phyloP scores from a whole-genome alignment of 768 basidiomycete species.

The Dacryopinax primogenitus region DNA sequence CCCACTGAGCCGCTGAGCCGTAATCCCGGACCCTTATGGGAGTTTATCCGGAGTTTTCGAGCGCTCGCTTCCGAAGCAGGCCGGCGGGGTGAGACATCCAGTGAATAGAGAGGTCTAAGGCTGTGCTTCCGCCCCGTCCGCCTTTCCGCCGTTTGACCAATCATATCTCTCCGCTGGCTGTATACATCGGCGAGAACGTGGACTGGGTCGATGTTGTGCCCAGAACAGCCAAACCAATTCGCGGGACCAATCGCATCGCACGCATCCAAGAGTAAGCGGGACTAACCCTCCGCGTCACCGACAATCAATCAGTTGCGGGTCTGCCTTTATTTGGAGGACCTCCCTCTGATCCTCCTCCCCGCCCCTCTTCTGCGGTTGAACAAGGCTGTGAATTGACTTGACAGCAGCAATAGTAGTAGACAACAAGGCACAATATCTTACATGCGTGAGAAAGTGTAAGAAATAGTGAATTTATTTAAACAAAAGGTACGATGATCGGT shows the following conservation, averaged over 20 bases:
- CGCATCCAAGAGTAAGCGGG: background rate
- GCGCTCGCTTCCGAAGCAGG: background rate
- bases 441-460: background rate
- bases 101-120: no score
- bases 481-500: background rate
- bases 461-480: no score
- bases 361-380: background rate
- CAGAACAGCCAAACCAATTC: no score
- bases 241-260: background rate
- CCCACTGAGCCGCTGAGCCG: background rate
- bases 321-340: background rate
- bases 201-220: background rate
- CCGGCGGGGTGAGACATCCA: background rate
- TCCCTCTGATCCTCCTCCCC: background rate
- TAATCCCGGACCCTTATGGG: background rate
- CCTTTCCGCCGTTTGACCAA: no score
- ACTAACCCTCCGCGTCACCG: no score
- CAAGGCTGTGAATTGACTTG: background rate
- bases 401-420: background rate
- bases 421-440: background rate
- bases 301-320: background rate
- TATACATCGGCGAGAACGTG: no score
- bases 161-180: no score
- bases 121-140: background rate
- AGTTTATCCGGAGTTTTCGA: background rate